Conservation (phyloP, 176 grass and related monocot species). For the Oryza longistaminata region DNA sequence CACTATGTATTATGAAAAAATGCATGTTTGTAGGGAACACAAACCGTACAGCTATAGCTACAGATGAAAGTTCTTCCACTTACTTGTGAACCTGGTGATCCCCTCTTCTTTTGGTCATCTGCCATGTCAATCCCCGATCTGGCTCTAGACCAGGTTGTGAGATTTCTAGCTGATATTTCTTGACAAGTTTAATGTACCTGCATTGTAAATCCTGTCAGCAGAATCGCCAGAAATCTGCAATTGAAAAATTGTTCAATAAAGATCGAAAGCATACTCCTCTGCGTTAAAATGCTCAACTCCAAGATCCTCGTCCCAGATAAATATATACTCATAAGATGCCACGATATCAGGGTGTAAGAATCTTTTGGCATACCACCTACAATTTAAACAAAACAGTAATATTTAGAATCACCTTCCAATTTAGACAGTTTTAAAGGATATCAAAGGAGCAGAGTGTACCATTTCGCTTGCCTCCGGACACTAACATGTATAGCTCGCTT, state of each 20-base stretch:
- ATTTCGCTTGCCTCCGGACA: constrained; percentile 74
- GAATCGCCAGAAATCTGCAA: constrained; percentile 57
- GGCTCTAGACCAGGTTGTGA: constrained; percentile 93
- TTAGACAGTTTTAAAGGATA: constrained; percentile 14
- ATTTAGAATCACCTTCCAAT: constrained; percentile 7
- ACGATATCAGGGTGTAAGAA: constrained; percentile 97
- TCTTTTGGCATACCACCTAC: constrained; percentile 92
- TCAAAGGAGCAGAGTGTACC: constrained; percentile 33
- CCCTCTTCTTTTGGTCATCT: constrained; percentile 95
- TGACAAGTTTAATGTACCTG: constrained; percentile 86
- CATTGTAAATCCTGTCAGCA: constrained; percentile 51
- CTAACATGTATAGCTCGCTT: constrained; percentile 76
- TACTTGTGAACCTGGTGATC: constrained; percentile 88
- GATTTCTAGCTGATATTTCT: constrained; percentile 84
- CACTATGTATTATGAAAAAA: constrained; percentile 6
- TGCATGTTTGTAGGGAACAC: background rate
- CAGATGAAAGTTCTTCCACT: constrained; percentile 36
- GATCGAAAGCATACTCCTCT: constrained; percentile 63
- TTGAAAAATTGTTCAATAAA: background rate
- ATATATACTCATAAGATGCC: constrained; percentile 82
- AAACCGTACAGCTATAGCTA: constrained; percentile 12
- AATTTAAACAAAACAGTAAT: constrained; percentile 16
- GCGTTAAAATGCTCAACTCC: constrained; percentile 92
- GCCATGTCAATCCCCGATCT: constrained; percentile 77
- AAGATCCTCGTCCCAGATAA: constrained; percentile 96